Conservation (phyloP, 1,284 basidiomycete species). For the Xanthoconium separans region DNA sequence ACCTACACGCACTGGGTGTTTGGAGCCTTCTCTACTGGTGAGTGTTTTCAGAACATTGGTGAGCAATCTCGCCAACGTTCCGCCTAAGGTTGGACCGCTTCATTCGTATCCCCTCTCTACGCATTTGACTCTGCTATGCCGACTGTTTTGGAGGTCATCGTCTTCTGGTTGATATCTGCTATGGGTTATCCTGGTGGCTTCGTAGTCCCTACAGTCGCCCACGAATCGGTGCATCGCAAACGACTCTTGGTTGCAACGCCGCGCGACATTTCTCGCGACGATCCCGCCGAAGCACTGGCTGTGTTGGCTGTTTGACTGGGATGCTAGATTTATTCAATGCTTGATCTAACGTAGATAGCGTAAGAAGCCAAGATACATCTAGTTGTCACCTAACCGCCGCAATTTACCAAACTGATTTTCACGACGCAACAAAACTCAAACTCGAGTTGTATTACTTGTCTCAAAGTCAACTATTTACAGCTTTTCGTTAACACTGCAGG, state of each 20-base stretch:
- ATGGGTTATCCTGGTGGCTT: slow-evolving; percentile 41
- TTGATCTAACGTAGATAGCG: background rate
- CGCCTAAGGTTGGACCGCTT: slow-evolving; percentile 51
- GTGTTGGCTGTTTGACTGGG: slow-evolving; percentile 2
- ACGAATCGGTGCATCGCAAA: slow-evolving; percentile 28
- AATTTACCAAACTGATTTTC: too few species aligned
- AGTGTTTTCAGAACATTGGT: slow-evolving; percentile 8
- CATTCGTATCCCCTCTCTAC: slow-evolving; percentile 46
- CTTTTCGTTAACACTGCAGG: background rate
- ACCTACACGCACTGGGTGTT: slow-evolving; percentile 72
- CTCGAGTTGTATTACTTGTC: background rate
- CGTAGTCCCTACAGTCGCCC: slow-evolving; percentile 43
- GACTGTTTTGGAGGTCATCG: slow-evolving; percentile 47
- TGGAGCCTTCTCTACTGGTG: slow-evolving; percentile 64
- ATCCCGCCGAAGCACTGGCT: slow-evolving; percentile 21
- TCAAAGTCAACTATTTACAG: slow-evolving; percentile 11
- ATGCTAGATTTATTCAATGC: background rate
- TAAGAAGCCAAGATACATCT: too few species aligned
- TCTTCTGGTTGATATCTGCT: slow-evolving; percentile 54
- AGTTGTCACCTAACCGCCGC: too few species aligned
- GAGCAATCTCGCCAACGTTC: slow-evolving; percentile 5
- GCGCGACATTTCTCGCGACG: slow-evolving; percentile 38
- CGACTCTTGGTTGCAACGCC: slow-evolving; percentile 41
- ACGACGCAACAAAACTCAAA: too few species aligned
- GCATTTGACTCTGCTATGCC: slow-evolving; percentile 40